Evolutionary conservation across 345 rosid genomes (phyloP), one percentile per base, ranked within the genome.

Genomic region (Mallotus nudiflorus): DNA sequence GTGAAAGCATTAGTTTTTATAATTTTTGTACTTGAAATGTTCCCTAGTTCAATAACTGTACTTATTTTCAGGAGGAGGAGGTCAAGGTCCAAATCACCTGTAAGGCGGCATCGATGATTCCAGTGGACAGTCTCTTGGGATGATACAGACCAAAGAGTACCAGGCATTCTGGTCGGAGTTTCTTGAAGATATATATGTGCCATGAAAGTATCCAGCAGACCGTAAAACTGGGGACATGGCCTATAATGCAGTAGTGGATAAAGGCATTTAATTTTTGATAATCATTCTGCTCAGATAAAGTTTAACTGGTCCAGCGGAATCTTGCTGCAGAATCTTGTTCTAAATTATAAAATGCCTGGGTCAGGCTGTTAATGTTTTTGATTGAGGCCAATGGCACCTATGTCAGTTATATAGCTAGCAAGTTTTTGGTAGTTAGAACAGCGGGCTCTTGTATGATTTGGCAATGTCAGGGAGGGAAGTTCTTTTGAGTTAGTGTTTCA

Each of bases 21-120:
- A 69, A 65, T 49, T 66, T 61, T 65, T 61, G 4, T 15, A 50
- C 61, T 58, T 39, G 13, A 54, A 51, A 33, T n/a, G 18, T 63
- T 64, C 6, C 40, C 13, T 50, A 14, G 62, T 67, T 59, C 45
- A 68, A 52, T 66, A 44, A 66, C 55, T 67, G 27, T 15, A 14
- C 29, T 7, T 59, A 35, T 56, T 72, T 75, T 31, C 91, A 92
- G 96, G 85, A 78, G 82, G 66, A 86, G 82, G 85, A 78, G 85
- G 75, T 87, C 93, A 28, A 85, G 97, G 82, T 94, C 98, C 65
- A 85, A 82, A 78, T 92, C 97, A 54, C 97, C 99, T 2, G 77
- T 35, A 28, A 75, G 88, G 67, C 88, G 90, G 51, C 89, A 72
- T 58, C 66, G 87, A 78, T 77, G 81, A 80, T 73, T 12, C 6